phyloP scores from a whole-genome alignment of 305 asterid genomes.

The Fraxinus xanthoxyloides region DNA sequence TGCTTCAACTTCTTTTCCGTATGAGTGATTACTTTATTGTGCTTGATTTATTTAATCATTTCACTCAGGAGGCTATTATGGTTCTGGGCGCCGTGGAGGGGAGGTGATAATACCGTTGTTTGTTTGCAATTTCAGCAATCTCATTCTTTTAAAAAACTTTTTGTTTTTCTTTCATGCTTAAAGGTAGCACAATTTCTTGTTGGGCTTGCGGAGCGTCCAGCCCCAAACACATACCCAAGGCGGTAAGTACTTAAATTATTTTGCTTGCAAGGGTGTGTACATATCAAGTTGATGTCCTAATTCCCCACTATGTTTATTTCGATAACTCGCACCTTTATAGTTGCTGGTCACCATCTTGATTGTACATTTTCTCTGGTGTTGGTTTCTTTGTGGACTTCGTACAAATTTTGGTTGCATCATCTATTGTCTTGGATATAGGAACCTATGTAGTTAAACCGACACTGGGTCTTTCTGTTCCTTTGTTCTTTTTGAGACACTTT shows the following conservation, averaged over 20 bases:
- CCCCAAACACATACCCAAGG: constrained; percentile 69
- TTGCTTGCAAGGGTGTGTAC: constrained; percentile 8
- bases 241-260: constrained; percentile 50
- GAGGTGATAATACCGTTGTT: constrained; percentile 52
- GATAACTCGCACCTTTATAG: neutral
- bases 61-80: constrained; percentile 88
- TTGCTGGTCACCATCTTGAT: constrained; percentile 4
- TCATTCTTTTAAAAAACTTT: constrained; percentile 9
- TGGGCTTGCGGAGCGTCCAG: constrained; percentile 83
- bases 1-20: constrained; percentile 1
- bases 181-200: constrained; percentile 92
- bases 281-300: constrained; percentile 10
- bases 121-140: constrained; percentile 17
- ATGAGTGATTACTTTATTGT: constrained; percentile 14
- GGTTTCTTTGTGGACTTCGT: constrained; percentile 6
- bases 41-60: constrained; percentile 18
- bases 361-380: neutral
- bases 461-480: constrained; percentile 5
- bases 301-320: constrained; percentile 16
- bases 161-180: constrained; percentile 20
- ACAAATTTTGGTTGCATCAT: neutral
- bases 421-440: neutral
- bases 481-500: neutral
- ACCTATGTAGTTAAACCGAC: neutral
- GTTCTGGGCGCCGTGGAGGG: constrained; percentile 98